Conservation (phyloP, 2,329 filamentous ascomycete species). For the Aspergillus latus region DNA sequence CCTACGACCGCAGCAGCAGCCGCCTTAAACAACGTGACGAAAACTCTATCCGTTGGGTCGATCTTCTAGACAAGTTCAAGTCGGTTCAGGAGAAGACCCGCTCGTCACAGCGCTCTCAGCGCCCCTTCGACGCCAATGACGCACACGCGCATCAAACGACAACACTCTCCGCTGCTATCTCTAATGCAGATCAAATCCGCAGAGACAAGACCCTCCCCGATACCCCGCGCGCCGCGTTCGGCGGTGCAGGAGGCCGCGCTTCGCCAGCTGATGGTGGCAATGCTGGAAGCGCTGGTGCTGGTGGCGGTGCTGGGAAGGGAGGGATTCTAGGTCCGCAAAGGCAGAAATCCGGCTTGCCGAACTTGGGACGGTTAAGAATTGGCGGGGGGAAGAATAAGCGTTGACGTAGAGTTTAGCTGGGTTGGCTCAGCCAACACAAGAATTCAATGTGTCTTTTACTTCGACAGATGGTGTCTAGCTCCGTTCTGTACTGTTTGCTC, state of each 20-base stretch:
- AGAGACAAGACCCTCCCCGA: constrained; percentile 39
- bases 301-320: constrained; percentile 16
- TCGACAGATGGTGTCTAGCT: background rate
- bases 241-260: constrained; percentile 20
- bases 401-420: constrained; percentile 31
- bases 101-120: constrained; percentile 46
- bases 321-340: constrained; percentile 50
- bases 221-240: constrained; percentile 29
- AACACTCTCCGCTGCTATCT: constrained; percentile 30
- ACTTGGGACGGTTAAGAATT: constrained; percentile 70
- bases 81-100: constrained; percentile 83
- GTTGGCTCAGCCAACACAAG: background rate
- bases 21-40: constrained; percentile 77
- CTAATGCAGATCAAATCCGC: constrained; percentile 28
- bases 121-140: constrained; percentile 31
- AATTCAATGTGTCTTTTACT: background rate
- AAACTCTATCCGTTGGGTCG: constrained; percentile 81
- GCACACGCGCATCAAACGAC: constrained; percentile 27
- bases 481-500: too few species aligned
- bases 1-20: constrained; percentile 69
- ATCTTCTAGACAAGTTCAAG: constrained; percentile 92
- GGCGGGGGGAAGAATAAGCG: constrained; percentile 59
- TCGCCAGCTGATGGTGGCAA: constrained; percentile 36
- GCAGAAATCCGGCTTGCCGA: constrained; percentile 63
- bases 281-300: background rate